These are phyloP conservation scores for Martiniozyma abietophila DNA, from an alignment of 805 yeast species.

Conservation along the genomic window DNA sequence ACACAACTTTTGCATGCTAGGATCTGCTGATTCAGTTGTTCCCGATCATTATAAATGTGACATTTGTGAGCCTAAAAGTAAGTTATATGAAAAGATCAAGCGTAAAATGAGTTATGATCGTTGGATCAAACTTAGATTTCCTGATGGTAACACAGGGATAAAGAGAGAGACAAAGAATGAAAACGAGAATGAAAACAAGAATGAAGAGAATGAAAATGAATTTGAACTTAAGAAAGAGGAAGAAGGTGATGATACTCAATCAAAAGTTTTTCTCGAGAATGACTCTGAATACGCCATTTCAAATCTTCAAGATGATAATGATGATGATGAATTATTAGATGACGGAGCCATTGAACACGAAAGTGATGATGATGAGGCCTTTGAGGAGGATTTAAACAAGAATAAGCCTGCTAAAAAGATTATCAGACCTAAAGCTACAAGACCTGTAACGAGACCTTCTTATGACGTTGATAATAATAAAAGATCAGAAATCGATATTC, in stretches of 20 bases:
- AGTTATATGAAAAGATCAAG: conserved; percentile 26
- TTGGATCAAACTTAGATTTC: conserved; percentile 15
- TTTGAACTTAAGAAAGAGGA: conserved; percentile 7
- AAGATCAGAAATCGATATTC: conserved; percentile 40
- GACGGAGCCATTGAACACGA: conserved; percentile 4
- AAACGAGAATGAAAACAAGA: conserved; percentile 7
- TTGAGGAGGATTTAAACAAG: conserved; percentile 11
- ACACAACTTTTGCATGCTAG: conserved; percentile 56
- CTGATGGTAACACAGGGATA: conserved; percentile 2
- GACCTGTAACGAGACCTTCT: conserved; percentile 1
- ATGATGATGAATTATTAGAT: conserved; percentile 8
- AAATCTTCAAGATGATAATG: conserved; percentile 11
- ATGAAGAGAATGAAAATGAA: conserved; percentile 7
- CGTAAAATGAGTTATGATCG: conserved; percentile 24
- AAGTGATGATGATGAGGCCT: conserved; percentile 6
- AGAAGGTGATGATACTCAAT: conserved; percentile 4
- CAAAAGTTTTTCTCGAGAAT: conserved; percentile 4
- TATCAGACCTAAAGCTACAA: conserved; percentile 10
- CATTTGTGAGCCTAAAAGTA: conserved; percentile 36
- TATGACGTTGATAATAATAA: conserved; percentile 23
- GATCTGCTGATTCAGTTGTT: conserved; percentile 26
- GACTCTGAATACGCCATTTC: too few species aligned
- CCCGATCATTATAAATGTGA: conserved; percentile 48
- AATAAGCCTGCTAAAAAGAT: conserved; percentile 11
- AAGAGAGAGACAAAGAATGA: conserved; percentile 7